A percentile compares a stretch with the other conserved stretches of the same genome.
Conservation (phyloP, 2,329 filamentous ascomycete genomes). For the Phaeosphaeria sp. region DNA sequence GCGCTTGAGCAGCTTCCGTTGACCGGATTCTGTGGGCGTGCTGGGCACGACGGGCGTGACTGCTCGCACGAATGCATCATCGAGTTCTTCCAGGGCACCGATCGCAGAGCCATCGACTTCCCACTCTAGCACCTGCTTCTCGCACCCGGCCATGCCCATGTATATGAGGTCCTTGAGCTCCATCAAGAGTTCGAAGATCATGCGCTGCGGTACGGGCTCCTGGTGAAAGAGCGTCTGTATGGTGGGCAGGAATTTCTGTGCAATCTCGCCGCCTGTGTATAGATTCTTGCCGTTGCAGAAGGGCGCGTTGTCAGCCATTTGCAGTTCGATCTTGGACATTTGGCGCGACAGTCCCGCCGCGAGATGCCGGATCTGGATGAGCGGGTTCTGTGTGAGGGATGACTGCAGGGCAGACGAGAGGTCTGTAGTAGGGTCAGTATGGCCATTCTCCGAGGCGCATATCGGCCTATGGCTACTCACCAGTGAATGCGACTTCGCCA, state of each 20-base stretch:
- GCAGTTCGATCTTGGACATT: constrained; percentile 42
- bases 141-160: constrained; percentile 33
- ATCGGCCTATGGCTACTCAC: constrained; percentile 17
- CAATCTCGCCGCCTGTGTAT: constrained; percentile 42
- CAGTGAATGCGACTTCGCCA: constrained; percentile 43
- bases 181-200: constrained; percentile 45
- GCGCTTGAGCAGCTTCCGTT: constrained; percentile 18
- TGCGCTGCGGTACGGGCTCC: constrained; percentile 37
- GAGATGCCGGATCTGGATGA: constrained; percentile 44
- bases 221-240: constrained; percentile 43
- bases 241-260: constrained; percentile 39
- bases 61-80: constrained; percentile 33
- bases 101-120: constrained; percentile 11
- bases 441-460: not conserved
- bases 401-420: constrained; percentile 37
- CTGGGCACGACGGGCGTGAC: constrained; percentile 21
- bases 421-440: constrained; percentile 23
- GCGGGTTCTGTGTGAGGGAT: constrained; percentile 40
- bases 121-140: constrained; percentile 18
- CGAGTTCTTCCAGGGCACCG: constrained; percentile 38
- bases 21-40: constrained; percentile 11
- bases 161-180: constrained; percentile 43
- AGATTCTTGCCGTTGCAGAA: constrained; percentile 42
- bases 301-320: constrained; percentile 45
- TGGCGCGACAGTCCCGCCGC: constrained; percentile 43